Evolutionary conservation across 345 rosid genomes (phyloP), one percentile per base, ranked within the genome.

Genomic region (Murraya paniculata): DNA sequence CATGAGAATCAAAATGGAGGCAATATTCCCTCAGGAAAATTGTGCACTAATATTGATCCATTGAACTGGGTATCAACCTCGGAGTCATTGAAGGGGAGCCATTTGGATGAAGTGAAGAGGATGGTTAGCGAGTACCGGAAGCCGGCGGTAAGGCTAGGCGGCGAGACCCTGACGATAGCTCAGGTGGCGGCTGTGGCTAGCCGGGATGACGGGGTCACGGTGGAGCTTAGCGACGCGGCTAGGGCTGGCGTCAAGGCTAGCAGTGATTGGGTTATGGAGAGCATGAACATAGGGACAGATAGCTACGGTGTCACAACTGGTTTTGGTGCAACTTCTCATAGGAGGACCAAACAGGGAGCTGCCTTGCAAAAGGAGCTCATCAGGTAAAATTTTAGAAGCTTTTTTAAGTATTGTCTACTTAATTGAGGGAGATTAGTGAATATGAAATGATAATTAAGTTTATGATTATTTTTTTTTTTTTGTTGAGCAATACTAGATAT

Each of bases 51-150:
- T 24, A 35, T 19, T 53, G 89, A 88, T 72, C 91, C 91, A 0
- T 64, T 88, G 76, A 82, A 77, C 64, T 88, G 89, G 89, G 83
- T 21, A 1, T 28, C 53, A 7, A 81, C 86, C 9, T 84, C 87
- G 0, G 89, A 88, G 81, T 71, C 86, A 14, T 55, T 84, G 81
- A 86, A 79, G 62, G 87, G 89, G 0, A 88, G 91, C 79, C 91
- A 88, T 77, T 75, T 86, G 4, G 89, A 88, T 31, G 89, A 88
- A 55, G 89, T 86, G 55, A 86, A 68, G 59, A 68, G 68, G 30
- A 88, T 86, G 89, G 83, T 88, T 36, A 61, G 35, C 2, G 89
- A 86, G 28, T 88, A 79, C 30, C 69, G 91, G 59, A 80, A 78
- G 69, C 72, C 75, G 61, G 55, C 66, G 66, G 85, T 84, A 0